Conservation (phyloP, 1,284 basidiomycete genomes). For the Cryptococcus deneoformans region DNA sequence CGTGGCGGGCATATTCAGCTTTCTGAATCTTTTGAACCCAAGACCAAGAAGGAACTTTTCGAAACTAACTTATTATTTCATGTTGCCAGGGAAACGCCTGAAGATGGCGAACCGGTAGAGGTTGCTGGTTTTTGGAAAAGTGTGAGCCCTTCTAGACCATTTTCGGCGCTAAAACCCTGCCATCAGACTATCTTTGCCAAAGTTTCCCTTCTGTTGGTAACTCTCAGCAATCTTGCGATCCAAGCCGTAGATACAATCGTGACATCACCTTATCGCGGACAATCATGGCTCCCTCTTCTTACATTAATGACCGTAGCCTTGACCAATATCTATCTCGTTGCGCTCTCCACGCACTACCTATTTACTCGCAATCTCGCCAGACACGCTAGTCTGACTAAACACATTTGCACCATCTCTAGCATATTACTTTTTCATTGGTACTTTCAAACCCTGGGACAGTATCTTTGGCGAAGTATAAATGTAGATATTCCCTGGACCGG, state of each 20-base stretch:
- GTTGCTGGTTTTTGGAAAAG: conserved; percentile 18
- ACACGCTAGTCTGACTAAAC: conserved; percentile 10
- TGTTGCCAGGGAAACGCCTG: conserved; percentile 1
- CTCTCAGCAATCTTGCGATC: conserved; percentile 1
- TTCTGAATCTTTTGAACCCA: neutral
- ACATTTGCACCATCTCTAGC: conserved; percentile 15
- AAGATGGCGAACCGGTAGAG: conserved; percentile 24
- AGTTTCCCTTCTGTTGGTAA: conserved; percentile 2
- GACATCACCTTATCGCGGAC: neutral
- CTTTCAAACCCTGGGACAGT: conserved; percentile 22
- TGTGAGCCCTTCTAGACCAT: conserved; percentile 10
- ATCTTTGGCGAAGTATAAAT: conserved; percentile 11
- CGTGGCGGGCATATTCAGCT: conserved; percentile 3
- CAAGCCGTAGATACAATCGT: neutral
- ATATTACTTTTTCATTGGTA: conserved; percentile 17
- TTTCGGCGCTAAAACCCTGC: too few species aligned
- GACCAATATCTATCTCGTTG: conserved; percentile 7
- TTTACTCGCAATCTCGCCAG: conserved; percentile 1
- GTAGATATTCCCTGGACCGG: conserved; percentile 11
- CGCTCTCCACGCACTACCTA: neutral
- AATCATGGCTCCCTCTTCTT: neutral
- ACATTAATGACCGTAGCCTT: conserved; percentile 1
- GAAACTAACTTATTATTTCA: conserved; percentile 1
- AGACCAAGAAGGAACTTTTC: conserved; percentile 7
- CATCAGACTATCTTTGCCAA: conserved; percentile 5